These are phyloP conservation scores for Penicillium hordei DNA, from an alignment of 2,329 filamentous ascomycete species.

Conservation along the genomic window DNA sequence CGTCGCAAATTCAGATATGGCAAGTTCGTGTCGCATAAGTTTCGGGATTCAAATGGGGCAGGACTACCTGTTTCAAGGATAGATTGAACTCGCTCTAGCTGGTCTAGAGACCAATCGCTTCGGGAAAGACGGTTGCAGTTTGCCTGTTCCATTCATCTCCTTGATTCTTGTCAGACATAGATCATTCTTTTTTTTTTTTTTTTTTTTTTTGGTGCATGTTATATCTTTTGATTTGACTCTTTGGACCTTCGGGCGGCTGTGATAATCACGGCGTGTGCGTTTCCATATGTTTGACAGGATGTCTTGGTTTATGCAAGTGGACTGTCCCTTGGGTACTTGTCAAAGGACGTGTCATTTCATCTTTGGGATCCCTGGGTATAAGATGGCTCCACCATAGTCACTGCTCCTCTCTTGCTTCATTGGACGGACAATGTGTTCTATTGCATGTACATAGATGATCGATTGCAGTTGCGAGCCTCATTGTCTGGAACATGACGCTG, in stretches of 20 bases:
- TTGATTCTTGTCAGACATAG: background rate
- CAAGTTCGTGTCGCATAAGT: conserved; percentile 21
- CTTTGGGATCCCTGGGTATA: background rate
- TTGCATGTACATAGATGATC: background rate
- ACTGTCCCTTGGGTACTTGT: background rate
- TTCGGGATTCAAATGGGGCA: conserved; percentile 23
- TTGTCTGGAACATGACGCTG: conserved; percentile 12
- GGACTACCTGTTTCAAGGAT: conserved; percentile 35
- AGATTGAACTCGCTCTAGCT: conserved; percentile 36
- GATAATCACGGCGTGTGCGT: conserved; percentile 17
- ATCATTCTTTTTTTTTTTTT: background rate
- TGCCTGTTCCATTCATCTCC: conserved; percentile 4
- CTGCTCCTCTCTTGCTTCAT: conserved; percentile 4
- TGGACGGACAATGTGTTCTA: background rate
- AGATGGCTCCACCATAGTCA: conserved; percentile 7
- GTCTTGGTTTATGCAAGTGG: conserved; percentile 3
- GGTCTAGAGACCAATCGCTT: conserved; percentile 21
- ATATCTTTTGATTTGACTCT: background rate
- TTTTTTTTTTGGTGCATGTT: background rate
- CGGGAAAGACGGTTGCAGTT: background rate
- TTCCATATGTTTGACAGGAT: conserved; percentile 5
- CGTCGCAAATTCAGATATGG: conserved; percentile 29
- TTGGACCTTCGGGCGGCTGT: background rate
- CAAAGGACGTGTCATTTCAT: background rate
- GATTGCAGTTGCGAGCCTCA: conserved; percentile 1